Conservation (phyloP, 108 stramenopile genomes). For the Cyclotella sp. region DNA sequence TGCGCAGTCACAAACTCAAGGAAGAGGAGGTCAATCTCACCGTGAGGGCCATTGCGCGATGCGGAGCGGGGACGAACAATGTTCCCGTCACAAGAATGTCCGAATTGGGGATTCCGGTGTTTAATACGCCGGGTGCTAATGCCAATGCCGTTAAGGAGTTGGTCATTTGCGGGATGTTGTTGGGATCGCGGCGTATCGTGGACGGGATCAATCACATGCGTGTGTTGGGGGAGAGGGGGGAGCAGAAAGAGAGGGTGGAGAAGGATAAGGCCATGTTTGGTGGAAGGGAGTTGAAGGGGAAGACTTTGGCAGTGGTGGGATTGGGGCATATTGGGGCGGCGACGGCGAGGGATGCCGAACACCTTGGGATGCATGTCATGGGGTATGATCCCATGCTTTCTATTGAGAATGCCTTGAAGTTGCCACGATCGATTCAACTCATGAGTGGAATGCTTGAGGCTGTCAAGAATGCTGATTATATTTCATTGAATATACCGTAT, state of each 20-base stretch:
- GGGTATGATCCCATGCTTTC: constrained; percentile 96
- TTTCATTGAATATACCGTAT: constrained; percentile 95
- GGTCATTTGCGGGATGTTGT: constrained; percentile 87
- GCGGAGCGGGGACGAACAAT: constrained; percentile 96
- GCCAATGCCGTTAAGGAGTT: constrained; percentile 96
- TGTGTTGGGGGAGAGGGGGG: constrained; percentile 80
- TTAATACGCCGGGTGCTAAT: constrained; percentile 98
- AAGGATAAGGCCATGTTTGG: constrained; percentile 95
- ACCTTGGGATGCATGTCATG: constrained; percentile 87
- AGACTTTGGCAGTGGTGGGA: constrained; percentile 95
- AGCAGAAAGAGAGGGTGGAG: constrained; percentile 87
- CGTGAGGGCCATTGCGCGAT: constrained; percentile 91
- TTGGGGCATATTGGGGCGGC: constrained; percentile 94
- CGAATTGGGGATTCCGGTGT: constrained; percentile 94
- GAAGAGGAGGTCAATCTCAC: constrained; percentile 86
- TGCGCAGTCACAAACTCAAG: constrained; percentile 89
- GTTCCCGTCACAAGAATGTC: constrained; percentile 93
- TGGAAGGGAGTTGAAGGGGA: constrained; percentile 91
- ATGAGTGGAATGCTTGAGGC: constrained; percentile 77
- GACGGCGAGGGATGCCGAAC: constrained; percentile 88
- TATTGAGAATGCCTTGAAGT: constrained; percentile 83
- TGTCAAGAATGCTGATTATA: constrained; percentile 87
- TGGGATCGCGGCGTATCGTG: constrained; percentile 80
- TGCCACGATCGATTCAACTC: constrained; percentile 73
- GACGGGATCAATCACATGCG: constrained; percentile 92